phyloP scores from a whole-genome alignment of 2,329 filamentous ascomycete species.

The Xylariales sp. region DNA sequence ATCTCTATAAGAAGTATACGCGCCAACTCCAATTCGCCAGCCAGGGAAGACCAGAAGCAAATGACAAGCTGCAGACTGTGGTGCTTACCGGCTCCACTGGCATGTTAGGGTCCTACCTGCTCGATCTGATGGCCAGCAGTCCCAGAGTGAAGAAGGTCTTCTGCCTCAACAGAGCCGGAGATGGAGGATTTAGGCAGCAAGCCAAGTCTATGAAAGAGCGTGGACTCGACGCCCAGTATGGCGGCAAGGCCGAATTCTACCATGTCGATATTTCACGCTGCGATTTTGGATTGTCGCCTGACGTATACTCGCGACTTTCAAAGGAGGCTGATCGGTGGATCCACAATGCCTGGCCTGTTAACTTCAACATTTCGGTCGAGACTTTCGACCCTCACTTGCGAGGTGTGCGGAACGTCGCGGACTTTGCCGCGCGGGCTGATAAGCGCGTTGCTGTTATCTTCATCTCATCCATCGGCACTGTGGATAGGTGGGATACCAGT shows the following conservation, averaged over 20 bases:
- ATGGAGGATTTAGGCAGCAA: conserved; percentile 37
- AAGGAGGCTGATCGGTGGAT: conserved; percentile 40
- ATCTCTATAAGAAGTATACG: conserved; percentile 23
- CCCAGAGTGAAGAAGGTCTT: conserved; percentile 36
- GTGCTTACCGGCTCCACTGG: conserved; percentile 46
- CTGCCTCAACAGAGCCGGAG: conserved; percentile 43
- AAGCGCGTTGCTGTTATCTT: conserved; percentile 33
- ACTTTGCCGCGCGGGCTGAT: conserved; percentile 30
- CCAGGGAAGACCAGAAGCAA: conserved; percentile 19
- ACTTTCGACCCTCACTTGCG: conserved; percentile 48
- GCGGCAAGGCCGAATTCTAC: conserved; percentile 40
- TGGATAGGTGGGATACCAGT: conserved; percentile 22
- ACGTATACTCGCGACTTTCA: conserved; percentile 32
- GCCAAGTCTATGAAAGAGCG: conserved; percentile 29
- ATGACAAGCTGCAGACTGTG: conserved; percentile 21
- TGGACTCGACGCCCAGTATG: conserved; percentile 28
- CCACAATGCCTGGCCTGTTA: conserved; percentile 54
- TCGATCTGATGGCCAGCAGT: conserved; percentile 31
- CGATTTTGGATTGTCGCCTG: conserved; percentile 40
- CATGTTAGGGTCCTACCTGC: conserved; percentile 43
- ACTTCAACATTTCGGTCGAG: conserved; percentile 44
- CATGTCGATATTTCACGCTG: conserved; percentile 43
- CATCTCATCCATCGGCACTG: conserved; percentile 33
- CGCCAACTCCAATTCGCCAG: conserved; percentile 18
- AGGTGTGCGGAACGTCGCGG: conserved; percentile 45